These are phyloP conservation scores for Forsythia viridissima DNA, from an alignment of 257 asterid species.

Conservation along the genomic window DNA sequence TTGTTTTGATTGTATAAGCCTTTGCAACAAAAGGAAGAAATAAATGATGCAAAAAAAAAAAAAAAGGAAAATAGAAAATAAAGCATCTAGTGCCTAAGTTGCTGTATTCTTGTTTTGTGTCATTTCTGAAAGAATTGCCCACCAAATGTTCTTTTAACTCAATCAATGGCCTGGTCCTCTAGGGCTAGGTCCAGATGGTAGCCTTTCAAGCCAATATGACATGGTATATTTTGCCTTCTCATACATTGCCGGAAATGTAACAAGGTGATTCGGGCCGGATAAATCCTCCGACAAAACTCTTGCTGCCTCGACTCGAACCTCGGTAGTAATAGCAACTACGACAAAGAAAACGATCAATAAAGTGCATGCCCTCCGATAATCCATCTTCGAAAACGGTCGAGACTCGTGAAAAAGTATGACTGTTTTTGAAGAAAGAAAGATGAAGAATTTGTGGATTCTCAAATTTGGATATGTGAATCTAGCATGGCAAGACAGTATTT, in stretches of 20 bases:
- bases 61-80: neutral
- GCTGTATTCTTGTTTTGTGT: too few relatives aligned
- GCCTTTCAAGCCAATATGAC: neutral
- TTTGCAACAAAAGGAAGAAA: neutral
- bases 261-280: neutral
- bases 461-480: neutral
- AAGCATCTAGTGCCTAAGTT: too few relatives aligned
- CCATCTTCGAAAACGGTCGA: neutral
- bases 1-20: neutral
- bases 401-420: neutral
- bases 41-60: neutral
- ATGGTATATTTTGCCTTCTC: neutral
- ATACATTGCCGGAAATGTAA: neutral
- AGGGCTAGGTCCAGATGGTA: conserved; percentile 7
- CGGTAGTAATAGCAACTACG: neutral
- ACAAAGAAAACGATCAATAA: neutral
- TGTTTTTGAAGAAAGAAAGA: neutral
- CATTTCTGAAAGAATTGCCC: neutral
- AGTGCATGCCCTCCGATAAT: neutral
- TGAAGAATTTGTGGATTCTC: neutral
- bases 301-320: neutral
- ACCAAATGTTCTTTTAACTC: neutral
- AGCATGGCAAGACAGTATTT: neutral
- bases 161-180: neutral
- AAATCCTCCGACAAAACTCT: neutral